Conservation (phyloP, 2,329 filamentous ascomycete genomes). For the Claviceps africana region DNA sequence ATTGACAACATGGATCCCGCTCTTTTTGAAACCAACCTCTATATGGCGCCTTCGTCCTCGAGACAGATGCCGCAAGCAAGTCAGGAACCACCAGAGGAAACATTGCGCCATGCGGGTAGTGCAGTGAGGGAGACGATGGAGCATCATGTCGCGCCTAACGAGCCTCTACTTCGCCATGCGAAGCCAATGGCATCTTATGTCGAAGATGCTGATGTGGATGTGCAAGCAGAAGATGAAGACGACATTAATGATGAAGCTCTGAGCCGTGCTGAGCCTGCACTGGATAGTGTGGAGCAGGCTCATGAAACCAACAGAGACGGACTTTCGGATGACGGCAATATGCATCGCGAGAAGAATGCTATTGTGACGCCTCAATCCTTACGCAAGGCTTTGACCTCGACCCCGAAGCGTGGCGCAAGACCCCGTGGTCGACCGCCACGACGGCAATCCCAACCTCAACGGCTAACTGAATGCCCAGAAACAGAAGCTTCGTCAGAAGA, state of each 20-base stretch:
- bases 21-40: slow-evolving; percentile 22
- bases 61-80: not conserved
- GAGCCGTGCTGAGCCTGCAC: not conserved
- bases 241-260: not conserved
- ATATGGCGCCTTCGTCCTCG: not conserved
- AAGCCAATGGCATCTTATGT: slow-evolving; percentile 37
- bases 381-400: not conserved
- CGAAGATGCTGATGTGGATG: slow-evolving; percentile 29
- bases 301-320: slow-evolving; percentile 6
- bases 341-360: not conserved
- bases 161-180: slow-evolving; percentile 36
- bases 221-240: slow-evolving; percentile 13
- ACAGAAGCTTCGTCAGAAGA: not conserved
- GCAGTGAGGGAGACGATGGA: slow-evolving; percentile 11
- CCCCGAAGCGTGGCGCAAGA: slow-evolving; percentile 6
- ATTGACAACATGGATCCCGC: slow-evolving; percentile 38
- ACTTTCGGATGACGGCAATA: not conserved
- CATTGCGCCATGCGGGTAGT: slow-evolving; percentile 14
- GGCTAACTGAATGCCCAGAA: not conserved
- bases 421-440: slow-evolving; percentile 20
- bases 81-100: slow-evolving; percentile 9
- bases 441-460: slow-evolving; percentile 8
- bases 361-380: not conserved
- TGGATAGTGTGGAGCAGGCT: not conserved
- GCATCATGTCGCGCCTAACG: slow-evolving; percentile 18